phyloP scores from a whole-genome alignment of 306 rosid genomes.

The Neltuma alba region DNA sequence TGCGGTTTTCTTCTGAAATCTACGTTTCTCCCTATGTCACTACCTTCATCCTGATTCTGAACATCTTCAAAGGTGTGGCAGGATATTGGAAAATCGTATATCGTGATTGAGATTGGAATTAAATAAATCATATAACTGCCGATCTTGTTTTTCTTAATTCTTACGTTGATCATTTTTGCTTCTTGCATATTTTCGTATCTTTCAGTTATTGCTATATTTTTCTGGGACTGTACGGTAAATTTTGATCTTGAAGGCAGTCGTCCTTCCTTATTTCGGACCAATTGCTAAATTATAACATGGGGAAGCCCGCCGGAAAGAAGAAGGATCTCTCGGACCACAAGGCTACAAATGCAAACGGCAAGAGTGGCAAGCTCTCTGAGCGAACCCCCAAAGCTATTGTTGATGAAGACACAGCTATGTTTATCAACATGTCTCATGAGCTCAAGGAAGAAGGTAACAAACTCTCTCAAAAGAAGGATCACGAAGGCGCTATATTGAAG shows the following conservation, averaged over 20 bases:
- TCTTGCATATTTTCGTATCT: neutral
- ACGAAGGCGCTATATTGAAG: conserved; percentile 81
- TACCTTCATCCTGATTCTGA: neutral
- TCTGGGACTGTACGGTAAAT: neutral
- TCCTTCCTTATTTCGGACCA: neutral
- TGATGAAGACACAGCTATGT: conserved; percentile 85
- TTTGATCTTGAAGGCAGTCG: conserved; percentile 19
- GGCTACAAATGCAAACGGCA: conserved; percentile 47
- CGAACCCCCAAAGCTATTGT: conserved; percentile 54
- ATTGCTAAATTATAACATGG: conserved; percentile 52
- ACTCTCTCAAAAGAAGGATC: conserved; percentile 70
- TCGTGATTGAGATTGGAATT: no score
- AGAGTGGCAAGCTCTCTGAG: conserved; percentile 43
- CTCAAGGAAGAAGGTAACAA: conserved; percentile 77
- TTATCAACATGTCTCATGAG: conserved; percentile 88
- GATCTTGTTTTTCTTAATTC: neutral
- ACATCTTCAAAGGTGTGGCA: neutral
- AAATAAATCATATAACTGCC: neutral
- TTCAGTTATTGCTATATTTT: neutral
- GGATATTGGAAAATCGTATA: neutral
- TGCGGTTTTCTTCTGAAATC: neutral
- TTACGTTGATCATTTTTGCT: neutral
- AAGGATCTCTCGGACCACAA: conserved; percentile 51
- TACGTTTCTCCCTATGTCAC: neutral
- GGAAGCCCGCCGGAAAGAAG: conserved; percentile 80